Base-by-base conservation (phyloP, 495 filamentous ascomycete genomes). In the Lophiostoma macrostomum region DNA sequence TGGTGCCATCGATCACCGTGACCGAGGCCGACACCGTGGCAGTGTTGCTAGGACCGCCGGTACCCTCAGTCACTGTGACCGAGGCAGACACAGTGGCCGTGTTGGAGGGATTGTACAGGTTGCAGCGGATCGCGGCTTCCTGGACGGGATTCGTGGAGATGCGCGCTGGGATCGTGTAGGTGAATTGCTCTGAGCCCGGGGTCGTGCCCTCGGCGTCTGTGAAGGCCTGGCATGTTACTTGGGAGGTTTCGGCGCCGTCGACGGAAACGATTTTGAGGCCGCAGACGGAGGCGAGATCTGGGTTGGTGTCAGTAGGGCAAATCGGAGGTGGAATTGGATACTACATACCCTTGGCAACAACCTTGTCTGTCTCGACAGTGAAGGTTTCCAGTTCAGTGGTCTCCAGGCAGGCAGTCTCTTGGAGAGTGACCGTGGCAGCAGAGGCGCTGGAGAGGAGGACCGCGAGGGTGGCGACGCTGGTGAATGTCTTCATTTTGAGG, bases 61-160 rank as follows among this genome's bases (percentile, higher is more conserved):
- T 38, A 18, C 35, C 16, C 35, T 7, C 6, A 8, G 35, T 10
- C 14, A 38, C 12, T 8, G 39, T 48, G 18, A 10, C 44, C 6
- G 18, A 34, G 5, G 29, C 29, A 16, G 19, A 23, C 16, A 25
- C 38, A 25, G 4, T n/a, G n/a, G n/a, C n/a, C 10, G 38, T 31
- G 4, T 10, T 45, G 5, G 23, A 29, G n/a, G 10, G 5, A 30
- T 18, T 31, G 42, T 8, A 10, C 23, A 7, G 5, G 13, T 52
- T 39, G 46, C 53, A 57, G 1, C 16, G 5, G 6, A 57, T 45
- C 6, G 53, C 25, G 14, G 30, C 30, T 20, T 49, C 44, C 30
- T 60, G 56, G 1, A 60, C 56, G 10, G 56, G 56, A 37, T 53
- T 60, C 1, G 56, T 60, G 20, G 56, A 13, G 37, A 60, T 60